Percentiles rank a stretch among this genome's conserved stretches.
Conservation (phyloP, 176 grass and related monocot genomes). For the Puya raimondii region DNA sequence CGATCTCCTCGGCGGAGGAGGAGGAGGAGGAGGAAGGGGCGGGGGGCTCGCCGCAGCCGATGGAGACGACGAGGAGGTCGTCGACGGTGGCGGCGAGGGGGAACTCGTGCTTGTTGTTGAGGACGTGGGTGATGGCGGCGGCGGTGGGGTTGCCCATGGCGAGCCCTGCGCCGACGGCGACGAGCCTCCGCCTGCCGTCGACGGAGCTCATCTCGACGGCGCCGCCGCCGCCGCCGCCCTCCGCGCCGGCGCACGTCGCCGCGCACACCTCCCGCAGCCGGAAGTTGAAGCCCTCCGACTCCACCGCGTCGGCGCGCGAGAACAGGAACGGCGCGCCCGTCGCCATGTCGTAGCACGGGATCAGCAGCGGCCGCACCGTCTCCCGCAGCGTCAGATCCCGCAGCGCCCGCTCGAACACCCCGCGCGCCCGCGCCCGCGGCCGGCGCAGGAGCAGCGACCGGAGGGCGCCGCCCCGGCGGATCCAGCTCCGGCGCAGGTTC, state of each 20-base stretch:
- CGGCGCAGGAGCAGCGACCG: slow-evolving; percentile 33
- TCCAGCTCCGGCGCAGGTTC: slow-evolving; percentile 23
- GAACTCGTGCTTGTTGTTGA: slow-evolving; percentile 91
- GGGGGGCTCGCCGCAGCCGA: slow-evolving; percentile 32
- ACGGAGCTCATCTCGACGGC: slow-evolving; percentile 27
- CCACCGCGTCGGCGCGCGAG: slow-evolving; percentile 76
- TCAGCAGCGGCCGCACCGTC: slow-evolving; percentile 53
- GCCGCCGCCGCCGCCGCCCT: background rate
- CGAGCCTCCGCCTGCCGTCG: slow-evolving; percentile 35
- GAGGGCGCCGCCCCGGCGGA: slow-evolving; percentile 22
- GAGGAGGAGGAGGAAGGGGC: background rate
- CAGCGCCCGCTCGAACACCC: background rate
- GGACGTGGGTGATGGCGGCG: slow-evolving; percentile 59
- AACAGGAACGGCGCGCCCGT: slow-evolving; percentile 65
- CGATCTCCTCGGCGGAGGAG: slow-evolving; percentile 28
- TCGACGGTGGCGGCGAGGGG: slow-evolving; percentile 45
- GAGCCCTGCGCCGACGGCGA: slow-evolving; percentile 32
- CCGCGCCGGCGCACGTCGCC: slow-evolving; percentile 28
- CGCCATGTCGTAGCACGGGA: slow-evolving; percentile 73
- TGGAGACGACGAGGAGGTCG: slow-evolving; percentile 59
- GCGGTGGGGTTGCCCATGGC: slow-evolving; percentile 63
- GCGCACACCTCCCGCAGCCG: slow-evolving; percentile 58
- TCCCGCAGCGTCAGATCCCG: slow-evolving; percentile 54
- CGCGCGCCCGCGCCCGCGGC: slow-evolving; percentile 22
- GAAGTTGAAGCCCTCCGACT: slow-evolving; percentile 66